Conservation (phyloP, 495 filamentous ascomycete genomes). For the Podospora fimiseda region DNA sequence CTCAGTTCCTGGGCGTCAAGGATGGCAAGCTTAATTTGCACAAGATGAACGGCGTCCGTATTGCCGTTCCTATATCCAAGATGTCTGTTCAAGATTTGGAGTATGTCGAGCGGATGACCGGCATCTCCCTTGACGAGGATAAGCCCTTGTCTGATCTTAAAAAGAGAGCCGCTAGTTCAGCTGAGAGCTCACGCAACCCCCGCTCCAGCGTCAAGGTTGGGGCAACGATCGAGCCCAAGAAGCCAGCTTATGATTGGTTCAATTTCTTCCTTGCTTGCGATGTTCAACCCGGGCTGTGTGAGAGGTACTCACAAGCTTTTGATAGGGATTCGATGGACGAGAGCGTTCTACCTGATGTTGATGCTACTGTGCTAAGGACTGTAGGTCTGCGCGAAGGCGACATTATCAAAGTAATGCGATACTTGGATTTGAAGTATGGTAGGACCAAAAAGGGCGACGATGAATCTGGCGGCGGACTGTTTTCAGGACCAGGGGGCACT, state of each 20-base stretch:
- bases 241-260: slow-evolving; percentile 92
- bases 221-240: slow-evolving; percentile 50
- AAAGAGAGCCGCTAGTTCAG: slow-evolving; percentile 25
- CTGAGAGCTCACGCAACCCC: slow-evolving; percentile 17
- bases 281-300: slow-evolving; percentile 83
- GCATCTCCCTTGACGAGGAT: slow-evolving; percentile 90
- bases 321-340: slow-evolving; percentile 91
- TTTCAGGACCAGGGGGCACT: slow-evolving; percentile 82
- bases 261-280: slow-evolving; percentile 94
- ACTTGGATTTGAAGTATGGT: slow-evolving; percentile 72
- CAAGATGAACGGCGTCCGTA: slow-evolving; percentile 96
- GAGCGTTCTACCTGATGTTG: slow-evolving; percentile 79
- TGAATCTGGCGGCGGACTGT: slow-evolving; percentile 63
- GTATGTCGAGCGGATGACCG: slow-evolving; percentile 81
- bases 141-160: slow-evolving; percentile 85
- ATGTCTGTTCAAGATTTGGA: slow-evolving; percentile 95
- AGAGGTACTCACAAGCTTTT: slow-evolving; percentile 88
- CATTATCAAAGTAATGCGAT: slow-evolving; percentile 89
- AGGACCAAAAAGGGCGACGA: slow-evolving; percentile 62
- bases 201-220: slow-evolving; percentile 29
- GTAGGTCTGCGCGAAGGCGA: slow-evolving; percentile 92
- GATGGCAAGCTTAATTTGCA: slow-evolving; percentile 98
- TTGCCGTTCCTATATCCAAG: slow-evolving; percentile 88
- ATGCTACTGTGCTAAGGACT: slow-evolving; percentile 70
- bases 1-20: slow-evolving; percentile 87